phyloP scores from a whole-genome alignment of 768 basidiomycete species.

The Baorangia bicolor region DNA sequence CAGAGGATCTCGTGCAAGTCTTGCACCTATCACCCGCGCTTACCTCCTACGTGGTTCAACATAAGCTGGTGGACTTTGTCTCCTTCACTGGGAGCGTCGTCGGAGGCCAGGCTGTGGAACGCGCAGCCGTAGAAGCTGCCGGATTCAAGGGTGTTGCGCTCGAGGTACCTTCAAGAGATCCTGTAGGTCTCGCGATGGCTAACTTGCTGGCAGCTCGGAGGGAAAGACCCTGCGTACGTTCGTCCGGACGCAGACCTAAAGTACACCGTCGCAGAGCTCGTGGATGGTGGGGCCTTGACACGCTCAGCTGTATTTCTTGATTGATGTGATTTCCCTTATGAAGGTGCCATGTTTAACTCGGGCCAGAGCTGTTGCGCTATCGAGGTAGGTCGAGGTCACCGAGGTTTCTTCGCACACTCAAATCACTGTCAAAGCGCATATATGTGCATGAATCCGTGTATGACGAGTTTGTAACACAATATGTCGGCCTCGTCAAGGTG shows the following conservation, averaged over 20 bases:
- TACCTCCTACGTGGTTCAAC: conserved; percentile 58
- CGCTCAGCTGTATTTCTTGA: neutral
- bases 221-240: conserved; percentile 98
- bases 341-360: conserved; percentile 94
- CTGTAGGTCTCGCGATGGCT: neutral
- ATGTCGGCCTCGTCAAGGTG: conserved; percentile 74
- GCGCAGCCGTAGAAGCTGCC: conserved; percentile 58
- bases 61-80: conserved; percentile 73
- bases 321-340: neutral
- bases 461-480: conserved; percentile 73
- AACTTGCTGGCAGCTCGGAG: conserved; percentile 69
- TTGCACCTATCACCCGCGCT: conserved; percentile 69
- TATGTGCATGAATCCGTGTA: conserved; percentile 89
- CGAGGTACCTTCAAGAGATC: conserved; percentile 51
- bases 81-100: conserved; percentile 88
- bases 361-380: conserved; percentile 96
- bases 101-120: conserved; percentile 73
- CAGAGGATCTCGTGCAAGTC: conserved; percentile 69
- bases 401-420: neutral
- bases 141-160: conserved; percentile 87
- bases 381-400: conserved; percentile 53
- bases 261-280: conserved; percentile 82
- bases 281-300: conserved; percentile 65
- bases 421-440: conserved; percentile 58
- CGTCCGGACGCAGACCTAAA: conserved; percentile 80